Evolutionary conservation across 352 stramenopile genomes (phyloP).

Genomic region (Pilasporangium apinafurcum): DNA sequence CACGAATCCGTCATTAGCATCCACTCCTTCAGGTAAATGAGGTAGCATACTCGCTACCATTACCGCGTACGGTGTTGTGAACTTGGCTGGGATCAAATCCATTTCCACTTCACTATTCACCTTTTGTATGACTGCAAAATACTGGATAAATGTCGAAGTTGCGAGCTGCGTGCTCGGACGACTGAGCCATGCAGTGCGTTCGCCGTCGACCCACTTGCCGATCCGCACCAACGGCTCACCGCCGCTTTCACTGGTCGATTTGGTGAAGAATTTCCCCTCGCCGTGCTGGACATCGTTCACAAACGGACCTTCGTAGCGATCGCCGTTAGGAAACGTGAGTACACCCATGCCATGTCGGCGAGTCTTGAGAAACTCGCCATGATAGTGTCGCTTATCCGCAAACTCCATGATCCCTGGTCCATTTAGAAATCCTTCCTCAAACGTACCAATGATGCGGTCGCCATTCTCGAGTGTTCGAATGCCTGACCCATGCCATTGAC

Average conservation of each 20-base stretch:
- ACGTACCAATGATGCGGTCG: conserved; percentile 53
- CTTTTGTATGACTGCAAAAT: conserved; percentile 42
- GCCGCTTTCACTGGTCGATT: conserved; percentile 14
- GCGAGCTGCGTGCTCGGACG: conserved; percentile 62
- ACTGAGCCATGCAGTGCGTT: conserved; percentile 63
- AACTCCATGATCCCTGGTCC: conserved; percentile 54
- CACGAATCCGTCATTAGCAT: conserved; percentile 60
- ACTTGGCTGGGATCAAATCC: conserved; percentile 54
- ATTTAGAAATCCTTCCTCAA: conserved; percentile 53
- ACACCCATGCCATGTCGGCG: conserved; percentile 70
- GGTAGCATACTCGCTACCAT: conserved; percentile 75
- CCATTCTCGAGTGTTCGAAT: conserved; percentile 51
- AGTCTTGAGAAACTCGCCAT: conserved; percentile 49
- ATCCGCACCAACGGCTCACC: conserved; percentile 61
- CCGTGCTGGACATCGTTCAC: conserved; percentile 81
- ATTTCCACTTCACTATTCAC: conserved; percentile 56
- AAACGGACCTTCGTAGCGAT: conserved; percentile 89
- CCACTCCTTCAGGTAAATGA: conserved; percentile 60
- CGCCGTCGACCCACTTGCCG: conserved; percentile 53
- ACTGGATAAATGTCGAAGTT: conserved; percentile 70
- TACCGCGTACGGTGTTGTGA: conserved; percentile 70
- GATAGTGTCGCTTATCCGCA: conserved; percentile 62
- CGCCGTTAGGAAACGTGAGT: conserved; percentile 82
- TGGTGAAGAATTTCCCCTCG: conserved; percentile 59
- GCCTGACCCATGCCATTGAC: conserved; percentile 68